These are phyloP conservation scores for Syzygium jambos DNA, from an alignment of 345 rosid species.

Conservation along the genomic window DNA sequence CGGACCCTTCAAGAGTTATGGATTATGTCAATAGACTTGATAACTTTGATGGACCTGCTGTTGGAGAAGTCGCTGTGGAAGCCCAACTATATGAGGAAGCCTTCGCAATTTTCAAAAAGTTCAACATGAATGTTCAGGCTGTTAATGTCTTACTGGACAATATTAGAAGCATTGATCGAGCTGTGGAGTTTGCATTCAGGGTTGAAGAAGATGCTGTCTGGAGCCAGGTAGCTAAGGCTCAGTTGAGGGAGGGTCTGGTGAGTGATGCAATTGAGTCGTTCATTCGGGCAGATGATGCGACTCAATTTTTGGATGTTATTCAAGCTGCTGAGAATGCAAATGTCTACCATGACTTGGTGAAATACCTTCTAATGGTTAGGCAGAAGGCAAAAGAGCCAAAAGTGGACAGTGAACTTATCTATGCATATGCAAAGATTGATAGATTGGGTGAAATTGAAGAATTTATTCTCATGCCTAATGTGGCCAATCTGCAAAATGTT, in stretches of 20 bases:
- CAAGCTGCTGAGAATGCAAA: conserved; percentile 39
- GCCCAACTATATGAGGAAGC: conserved; percentile 81
- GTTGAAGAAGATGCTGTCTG: conserved; percentile 98
- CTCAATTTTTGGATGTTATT: conserved; percentile 38
- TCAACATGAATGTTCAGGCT: conserved; percentile 43
- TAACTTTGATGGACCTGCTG: conserved; percentile 98
- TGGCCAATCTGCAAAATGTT: conserved; percentile 88
- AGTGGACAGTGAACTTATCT: conserved; percentile 90
- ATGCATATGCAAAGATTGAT: conserved; percentile 97
- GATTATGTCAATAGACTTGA: conserved; percentile 92
- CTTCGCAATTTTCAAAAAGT: conserved; percentile 46
- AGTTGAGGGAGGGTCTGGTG: conserved; percentile 87
- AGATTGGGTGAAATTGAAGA: conserved; percentile 87
- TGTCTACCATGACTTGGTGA: conserved; percentile 91
- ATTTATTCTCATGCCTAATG: conserved; percentile 96
- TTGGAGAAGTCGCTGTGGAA: conserved; percentile 96
- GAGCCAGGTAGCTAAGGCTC: conserved; percentile 97
- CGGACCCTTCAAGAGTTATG: conserved; percentile 96
- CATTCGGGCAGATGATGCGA: conserved; percentile 68
- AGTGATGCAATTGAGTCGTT: conserved; percentile 96
- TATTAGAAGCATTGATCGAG: conserved; percentile 40
- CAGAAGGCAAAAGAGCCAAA: conserved; percentile 92
- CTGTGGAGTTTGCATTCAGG: conserved; percentile 94
- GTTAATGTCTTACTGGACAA: conserved; percentile 37
- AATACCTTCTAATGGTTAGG: conserved; percentile 95